Percentiles rank a stretch among this genome's conserved stretches.
These are phyloP conservation scores for Corymbia maculata DNA, from an alignment of 345 rosid genomes.

Conservation along the genomic window DNA sequence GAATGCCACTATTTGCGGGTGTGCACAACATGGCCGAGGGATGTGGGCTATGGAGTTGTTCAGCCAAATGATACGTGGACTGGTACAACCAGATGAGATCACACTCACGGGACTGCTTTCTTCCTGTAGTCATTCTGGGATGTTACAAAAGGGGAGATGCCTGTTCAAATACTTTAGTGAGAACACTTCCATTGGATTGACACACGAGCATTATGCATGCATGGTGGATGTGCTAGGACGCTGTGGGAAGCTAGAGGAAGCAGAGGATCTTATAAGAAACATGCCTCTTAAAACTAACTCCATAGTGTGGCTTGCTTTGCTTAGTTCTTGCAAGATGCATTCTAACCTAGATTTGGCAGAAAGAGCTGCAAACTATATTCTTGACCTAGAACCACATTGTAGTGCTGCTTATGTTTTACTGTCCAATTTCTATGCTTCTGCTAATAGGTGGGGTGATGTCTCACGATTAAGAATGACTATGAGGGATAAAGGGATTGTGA, in stretches of 20 bases:
- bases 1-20: slow-evolving; percentile 57
- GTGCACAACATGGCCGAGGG: slow-evolving; percentile 55
- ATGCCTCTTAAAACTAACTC: slow-evolving; percentile 17
- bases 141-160: background rate
- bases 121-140: background rate
- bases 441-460: background rate
- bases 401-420: no score
- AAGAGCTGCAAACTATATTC: slow-evolving; percentile 40
- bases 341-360: slow-evolving; percentile 44
- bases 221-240: no score
- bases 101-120: background rate
- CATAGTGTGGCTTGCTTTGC: slow-evolving; percentile 51
- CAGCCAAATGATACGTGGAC: no score
- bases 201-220: no score
- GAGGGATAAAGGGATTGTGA: background rate
- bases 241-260: no score
- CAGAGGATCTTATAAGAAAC: no score
- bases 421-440: no score
- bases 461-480: background rate
- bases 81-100: fast-evolving
- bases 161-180: no score
- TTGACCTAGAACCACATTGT: slow-evolving; percentile 2
- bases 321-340: slow-evolving; percentile 8
- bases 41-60: no score
- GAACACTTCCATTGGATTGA: no score